phyloP scores from a whole-genome alignment of 345 rosid species.

The Lagerstroemia speciosa region DNA sequence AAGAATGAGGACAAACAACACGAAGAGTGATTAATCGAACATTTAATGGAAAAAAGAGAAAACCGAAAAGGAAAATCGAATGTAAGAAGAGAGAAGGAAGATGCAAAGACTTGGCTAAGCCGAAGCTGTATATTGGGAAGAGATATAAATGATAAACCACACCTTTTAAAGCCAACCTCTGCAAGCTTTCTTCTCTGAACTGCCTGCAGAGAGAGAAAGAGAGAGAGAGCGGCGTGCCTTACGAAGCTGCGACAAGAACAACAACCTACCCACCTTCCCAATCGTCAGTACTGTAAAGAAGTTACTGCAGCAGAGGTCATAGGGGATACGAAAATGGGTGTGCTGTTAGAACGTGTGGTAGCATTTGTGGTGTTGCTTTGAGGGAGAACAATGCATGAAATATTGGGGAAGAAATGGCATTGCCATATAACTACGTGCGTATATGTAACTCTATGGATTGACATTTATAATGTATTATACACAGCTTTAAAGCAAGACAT shows the following conservation, averaged over 20 bases:
- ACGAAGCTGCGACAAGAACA: conserved; percentile 27
- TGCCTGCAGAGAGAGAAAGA: conserved; percentile 12
- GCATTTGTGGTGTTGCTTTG: no score
- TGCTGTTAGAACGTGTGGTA: no score
- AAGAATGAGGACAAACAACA: background rate
- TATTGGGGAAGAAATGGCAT: background rate
- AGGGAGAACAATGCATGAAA: background rate
- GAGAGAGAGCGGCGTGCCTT: conserved; percentile 17
- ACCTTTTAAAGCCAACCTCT: conserved; percentile 25
- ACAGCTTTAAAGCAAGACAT: background rate
- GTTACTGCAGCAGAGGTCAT: background rate
- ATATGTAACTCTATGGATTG: background rate
- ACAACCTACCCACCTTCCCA: conserved; percentile 12
- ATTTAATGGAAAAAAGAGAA: background rate
- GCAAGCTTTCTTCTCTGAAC: conserved; percentile 21
- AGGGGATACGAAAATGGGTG: no score
- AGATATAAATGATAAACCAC: conserved; percentile 7
- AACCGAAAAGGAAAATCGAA: background rate
- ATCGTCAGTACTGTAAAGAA: background rate
- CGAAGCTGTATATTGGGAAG: background rate
- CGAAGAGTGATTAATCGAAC: background rate
- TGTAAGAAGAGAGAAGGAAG: background rate
- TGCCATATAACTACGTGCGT: background rate
- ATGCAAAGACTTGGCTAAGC: background rate
- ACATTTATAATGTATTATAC: conserved; percentile 1